Percentiles rank a stretch among this genome's conserved stretches.
These are phyloP conservation scores for Achaetomiella virescens DNA, from an alignment of 495 filamentous ascomycete genomes.

Conservation along the genomic window DNA sequence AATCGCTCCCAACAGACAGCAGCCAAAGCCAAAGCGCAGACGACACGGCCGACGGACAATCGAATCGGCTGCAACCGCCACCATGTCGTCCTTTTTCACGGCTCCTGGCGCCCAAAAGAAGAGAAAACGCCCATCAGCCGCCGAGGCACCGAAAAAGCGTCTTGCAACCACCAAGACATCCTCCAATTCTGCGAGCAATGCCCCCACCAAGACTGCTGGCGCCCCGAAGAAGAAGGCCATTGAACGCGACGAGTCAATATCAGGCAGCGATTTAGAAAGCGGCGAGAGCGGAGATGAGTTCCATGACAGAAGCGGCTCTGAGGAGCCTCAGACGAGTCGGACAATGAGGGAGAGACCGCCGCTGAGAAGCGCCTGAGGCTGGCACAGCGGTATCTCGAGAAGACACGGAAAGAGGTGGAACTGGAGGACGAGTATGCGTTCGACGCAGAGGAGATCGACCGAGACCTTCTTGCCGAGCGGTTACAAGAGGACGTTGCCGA, in stretches of 20 bases:
- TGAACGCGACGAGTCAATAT: constrained; percentile 70
- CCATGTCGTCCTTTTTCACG: constrained; percentile 85
- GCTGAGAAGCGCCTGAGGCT: constrained; percentile 81
- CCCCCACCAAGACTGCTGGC: constrained; percentile 33
- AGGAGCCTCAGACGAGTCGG: constrained; percentile 47
- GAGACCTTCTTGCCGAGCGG: constrained; percentile 82
- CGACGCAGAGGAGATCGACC: constrained; percentile 87
- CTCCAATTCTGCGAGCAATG: constrained; percentile 41
- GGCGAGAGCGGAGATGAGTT: constrained; percentile 28
- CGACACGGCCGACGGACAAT: constrained; percentile 9
- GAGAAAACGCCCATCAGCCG: constrained; percentile 54
- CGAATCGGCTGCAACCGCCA: constrained; percentile 17
- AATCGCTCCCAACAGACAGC: constrained; percentile 8
- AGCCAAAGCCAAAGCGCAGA: constrained; percentile 4
- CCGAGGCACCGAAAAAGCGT: constrained; percentile 42
- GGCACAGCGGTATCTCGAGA: constrained; percentile 88
- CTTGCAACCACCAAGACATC: constrained; percentile 33
- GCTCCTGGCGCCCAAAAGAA: constrained; percentile 70
- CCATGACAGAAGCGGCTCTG: constrained; percentile 38
- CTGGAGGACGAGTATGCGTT: constrained; percentile 56
- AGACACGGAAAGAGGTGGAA: constrained; percentile 70
- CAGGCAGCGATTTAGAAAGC: constrained; percentile 69
- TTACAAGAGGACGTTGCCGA: constrained; percentile 91
- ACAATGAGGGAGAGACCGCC: constrained; percentile 68
- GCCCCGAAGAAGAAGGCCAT: constrained; percentile 51